Conservation (phyloP, 23 red algal species). For the Cyanidioschyzon merolae region DNA sequence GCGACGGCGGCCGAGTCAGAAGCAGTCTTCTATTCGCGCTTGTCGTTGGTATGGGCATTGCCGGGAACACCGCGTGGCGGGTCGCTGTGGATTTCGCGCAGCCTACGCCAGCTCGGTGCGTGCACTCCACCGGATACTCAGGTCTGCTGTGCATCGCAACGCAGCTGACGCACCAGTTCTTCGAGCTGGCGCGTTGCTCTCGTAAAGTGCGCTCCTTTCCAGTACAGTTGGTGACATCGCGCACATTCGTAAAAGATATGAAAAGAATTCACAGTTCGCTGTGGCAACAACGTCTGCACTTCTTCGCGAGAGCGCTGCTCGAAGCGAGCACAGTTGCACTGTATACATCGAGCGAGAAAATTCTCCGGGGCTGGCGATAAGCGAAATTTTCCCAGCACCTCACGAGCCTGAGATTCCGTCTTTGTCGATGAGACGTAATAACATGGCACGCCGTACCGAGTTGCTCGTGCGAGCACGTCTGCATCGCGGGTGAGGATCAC, state of each 20-base stretch:
- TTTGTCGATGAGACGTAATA: background rate
- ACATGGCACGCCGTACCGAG: background rate
- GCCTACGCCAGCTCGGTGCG: too few relatives aligned
- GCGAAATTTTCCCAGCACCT: background rate
- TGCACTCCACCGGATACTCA: too few relatives aligned
- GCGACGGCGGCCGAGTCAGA: too few relatives aligned
- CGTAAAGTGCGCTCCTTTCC: background rate
- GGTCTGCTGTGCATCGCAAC: background rate
- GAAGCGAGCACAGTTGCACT: constrained; percentile 10
- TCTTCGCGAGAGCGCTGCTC: background rate
- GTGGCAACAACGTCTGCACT: background rate
- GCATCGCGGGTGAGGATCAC: constrained; percentile 15
- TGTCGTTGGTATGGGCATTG: too few relatives aligned
- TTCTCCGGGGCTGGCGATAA: background rate
- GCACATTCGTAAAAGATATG: constrained; percentile 18
- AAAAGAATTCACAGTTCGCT: background rate
- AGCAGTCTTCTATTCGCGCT: too few relatives aligned
- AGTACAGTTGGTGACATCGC: constrained; percentile 12
- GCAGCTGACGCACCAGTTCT: background rate
- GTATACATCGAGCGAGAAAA: constrained; percentile 6
- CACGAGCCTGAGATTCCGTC: background rate
- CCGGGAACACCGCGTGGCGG: too few relatives aligned
- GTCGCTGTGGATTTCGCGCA: too few relatives aligned
- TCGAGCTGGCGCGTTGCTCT: background rate
- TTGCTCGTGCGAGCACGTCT: background rate